These are phyloP conservation scores for Aphanomyces euteiches DNA, from an alignment of 352 stramenopile species.

Conservation along the genomic window DNA sequence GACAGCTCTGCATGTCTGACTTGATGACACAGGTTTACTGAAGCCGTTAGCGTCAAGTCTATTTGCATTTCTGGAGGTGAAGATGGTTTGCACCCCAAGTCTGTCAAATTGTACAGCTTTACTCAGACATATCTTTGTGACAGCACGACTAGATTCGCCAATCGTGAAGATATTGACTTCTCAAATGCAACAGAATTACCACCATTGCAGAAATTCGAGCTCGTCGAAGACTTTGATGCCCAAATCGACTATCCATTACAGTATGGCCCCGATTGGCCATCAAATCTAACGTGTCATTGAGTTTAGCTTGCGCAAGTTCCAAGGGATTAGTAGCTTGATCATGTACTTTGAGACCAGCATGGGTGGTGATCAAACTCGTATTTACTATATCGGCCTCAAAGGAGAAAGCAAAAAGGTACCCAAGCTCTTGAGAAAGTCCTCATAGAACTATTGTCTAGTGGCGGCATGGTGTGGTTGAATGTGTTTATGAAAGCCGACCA, in stretches of 20 bases:
- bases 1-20: neutral
- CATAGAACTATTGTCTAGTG: slow-evolving; percentile 41
- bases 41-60: slow-evolving; percentile 84
- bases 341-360: slow-evolving; percentile 77
- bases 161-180: slow-evolving; percentile 85
- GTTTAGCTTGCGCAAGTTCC: slow-evolving; percentile 76
- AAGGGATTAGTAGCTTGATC: slow-evolving; percentile 76
- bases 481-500: slow-evolving; percentile 75
- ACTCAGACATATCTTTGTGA: neutral
- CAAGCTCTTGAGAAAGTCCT: slow-evolving; percentile 17
- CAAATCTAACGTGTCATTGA: too few species aligned
- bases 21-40: slow-evolving; percentile 49
- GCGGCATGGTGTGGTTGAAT: slow-evolving; percentile 79
- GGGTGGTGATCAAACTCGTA: slow-evolving; percentile 59
- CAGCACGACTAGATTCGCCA: slow-evolving; percentile 50
- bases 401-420: slow-evolving; percentile 81
- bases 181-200: slow-evolving; percentile 72
- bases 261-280: slow-evolving; percentile 34
- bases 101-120: slow-evolving; percentile 62
- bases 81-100: slow-evolving; percentile 75
- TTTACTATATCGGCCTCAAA: slow-evolving; percentile 87
- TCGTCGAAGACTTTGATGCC: slow-evolving; percentile 61
- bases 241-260: slow-evolving; percentile 77
- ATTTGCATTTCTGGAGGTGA: slow-evolving; percentile 80
- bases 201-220: slow-evolving; percentile 66